Evolutionary conservation across 148 eudicot species (phyloP), one percentile per base, ranked within the genome.

Genomic region (Selenicereus undatus): DNA sequence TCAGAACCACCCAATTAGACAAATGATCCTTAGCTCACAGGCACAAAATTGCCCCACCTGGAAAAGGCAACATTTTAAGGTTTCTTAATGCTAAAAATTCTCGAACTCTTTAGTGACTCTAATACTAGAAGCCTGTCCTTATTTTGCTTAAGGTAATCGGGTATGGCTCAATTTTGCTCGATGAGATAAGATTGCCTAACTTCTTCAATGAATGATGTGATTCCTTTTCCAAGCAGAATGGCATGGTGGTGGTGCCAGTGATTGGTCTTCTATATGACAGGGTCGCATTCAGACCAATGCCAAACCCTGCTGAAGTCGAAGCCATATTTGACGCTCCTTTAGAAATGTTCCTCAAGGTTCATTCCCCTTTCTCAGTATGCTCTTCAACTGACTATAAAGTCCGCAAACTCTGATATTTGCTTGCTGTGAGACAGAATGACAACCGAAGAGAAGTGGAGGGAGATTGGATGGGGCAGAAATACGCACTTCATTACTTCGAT

Each of bases 241-340:
- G 90, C 36, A 81, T 88, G 85, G 74, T 80, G 21, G 97, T 91
- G 30, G 92, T 91, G 79, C 97, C 97, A 21, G 97, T 93, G 77
- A 79, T 93, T 9, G 93, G 94, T 73, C 85, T 93, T 76, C 88
- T 94, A 4, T 68, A 82, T 13, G 68, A 91, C 86, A 93, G 86
- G 79, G 78, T 84, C 78, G 89, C 89, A 75, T 93, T 90, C 82
- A 80, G 70, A 66, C 95, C 97, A 70, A 73, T 62, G 60, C 87
- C 88, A 36, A 91, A 94, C 76, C 72, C 80, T 35, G 93, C 88
- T 51, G 98, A 93, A 90, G 98, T 93, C 29, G 90, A 92, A 78
- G 88, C 86, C 0, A 79, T 91, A 43, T 94, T 94, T 81, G 91
- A 93, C 85, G 95, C 94, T 75, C 97, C 98, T 54, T 80, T 94